A percentile compares a stretch with the other conserved stretches of the same genome.
phyloP scores from a whole-genome alignment of 2,329 filamentous ascomycete genomes.

The Aureobasidium sp. region DNA sequence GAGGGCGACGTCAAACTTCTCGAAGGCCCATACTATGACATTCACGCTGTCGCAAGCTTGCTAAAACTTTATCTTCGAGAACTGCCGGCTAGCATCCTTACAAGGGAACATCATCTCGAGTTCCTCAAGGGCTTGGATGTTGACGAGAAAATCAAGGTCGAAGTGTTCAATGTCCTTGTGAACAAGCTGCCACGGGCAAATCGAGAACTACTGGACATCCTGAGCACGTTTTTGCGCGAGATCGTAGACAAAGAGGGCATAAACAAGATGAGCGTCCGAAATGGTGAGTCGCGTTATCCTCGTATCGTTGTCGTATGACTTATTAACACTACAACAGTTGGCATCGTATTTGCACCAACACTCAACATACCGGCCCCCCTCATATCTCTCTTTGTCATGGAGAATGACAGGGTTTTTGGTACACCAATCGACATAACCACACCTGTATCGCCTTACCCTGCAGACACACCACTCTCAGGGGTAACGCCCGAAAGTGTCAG shows the following conservation, averaged over 20 bases:
- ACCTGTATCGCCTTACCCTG: slow-evolving; percentile 8
- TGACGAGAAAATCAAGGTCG: slow-evolving; percentile 66
- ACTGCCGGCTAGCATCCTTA: slow-evolving; percentile 82
- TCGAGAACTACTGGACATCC: slow-evolving; percentile 67
- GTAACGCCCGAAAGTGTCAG: slow-evolving; percentile 49
- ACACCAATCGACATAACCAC: slow-evolving; percentile 48
- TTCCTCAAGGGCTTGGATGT: slow-evolving; percentile 68
- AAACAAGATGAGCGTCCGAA: slow-evolving; percentile 98
- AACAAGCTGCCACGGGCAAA: slow-evolving; percentile 74
- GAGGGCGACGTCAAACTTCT: slow-evolving; percentile 88
- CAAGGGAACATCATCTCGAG: slow-evolving; percentile 78
- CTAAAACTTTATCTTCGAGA: slow-evolving; percentile 92
- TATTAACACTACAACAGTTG: slow-evolving; percentile 45
- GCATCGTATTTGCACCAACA: slow-evolving; percentile 95
- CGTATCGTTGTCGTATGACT: neutral
- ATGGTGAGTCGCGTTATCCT: slow-evolving; percentile 38
- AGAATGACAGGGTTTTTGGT: slow-evolving; percentile 80
- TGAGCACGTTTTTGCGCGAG: slow-evolving; percentile 81
- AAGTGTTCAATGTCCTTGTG: slow-evolving; percentile 66
- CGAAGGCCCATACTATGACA: slow-evolving; percentile 74
- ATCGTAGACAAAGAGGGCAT: slow-evolving; percentile 82
- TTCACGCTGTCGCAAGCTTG: slow-evolving; percentile 89
- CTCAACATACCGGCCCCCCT: slow-evolving; percentile 92
- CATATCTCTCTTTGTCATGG: slow-evolving; percentile 86
- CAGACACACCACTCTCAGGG: slow-evolving; percentile 7